Conservation (phyloP, 805 yeast species). For the Yamadazyma insecticola region DNA sequence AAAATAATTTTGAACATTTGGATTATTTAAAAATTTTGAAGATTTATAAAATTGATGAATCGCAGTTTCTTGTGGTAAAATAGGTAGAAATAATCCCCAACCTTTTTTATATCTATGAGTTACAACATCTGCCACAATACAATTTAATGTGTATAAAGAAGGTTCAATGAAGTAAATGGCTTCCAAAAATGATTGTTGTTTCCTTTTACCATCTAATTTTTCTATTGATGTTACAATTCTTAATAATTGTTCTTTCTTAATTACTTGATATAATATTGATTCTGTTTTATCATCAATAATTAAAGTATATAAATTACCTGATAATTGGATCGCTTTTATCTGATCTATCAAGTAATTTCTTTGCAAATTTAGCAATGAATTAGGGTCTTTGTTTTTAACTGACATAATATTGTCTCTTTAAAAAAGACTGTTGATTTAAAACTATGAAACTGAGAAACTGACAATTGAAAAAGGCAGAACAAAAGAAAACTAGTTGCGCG, state of each 20-base stretch:
- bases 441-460: too few relatives aligned
- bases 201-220: constrained; percentile 55
- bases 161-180: constrained; percentile 82
- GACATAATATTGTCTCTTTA: too few relatives aligned
- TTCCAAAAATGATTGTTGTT: constrained; percentile 60
- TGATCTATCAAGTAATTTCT: constrained; percentile 24
- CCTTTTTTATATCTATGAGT: constrained; percentile 75
- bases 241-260: constrained; percentile 46
- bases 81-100: constrained; percentile 69
- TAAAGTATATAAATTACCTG: constrained; percentile 33
- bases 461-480: too few relatives aligned
- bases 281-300: constrained; percentile 57
- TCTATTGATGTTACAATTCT: constrained; percentile 61
- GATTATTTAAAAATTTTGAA: constrained; percentile 23
- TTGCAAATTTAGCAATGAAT: constrained; percentile 24
- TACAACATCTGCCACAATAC: constrained; percentile 69
- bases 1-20: constrained; percentile 26
- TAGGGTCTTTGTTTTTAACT: constrained; percentile 17
- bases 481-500: too few relatives aligned
- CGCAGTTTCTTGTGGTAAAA: constrained; percentile 13
- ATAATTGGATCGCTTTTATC: constrained; percentile 25
- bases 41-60: constrained; percentile 12
- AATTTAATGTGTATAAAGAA: constrained; percentile 59
- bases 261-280: constrained; percentile 41
- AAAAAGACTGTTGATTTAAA: too few relatives aligned